Percentiles rank a stretch among this genome's conserved stretches.
phyloP scores from a whole-genome alignment of 2,329 filamentous ascomycete genomes.

The Hypoxylon sp. region DNA sequence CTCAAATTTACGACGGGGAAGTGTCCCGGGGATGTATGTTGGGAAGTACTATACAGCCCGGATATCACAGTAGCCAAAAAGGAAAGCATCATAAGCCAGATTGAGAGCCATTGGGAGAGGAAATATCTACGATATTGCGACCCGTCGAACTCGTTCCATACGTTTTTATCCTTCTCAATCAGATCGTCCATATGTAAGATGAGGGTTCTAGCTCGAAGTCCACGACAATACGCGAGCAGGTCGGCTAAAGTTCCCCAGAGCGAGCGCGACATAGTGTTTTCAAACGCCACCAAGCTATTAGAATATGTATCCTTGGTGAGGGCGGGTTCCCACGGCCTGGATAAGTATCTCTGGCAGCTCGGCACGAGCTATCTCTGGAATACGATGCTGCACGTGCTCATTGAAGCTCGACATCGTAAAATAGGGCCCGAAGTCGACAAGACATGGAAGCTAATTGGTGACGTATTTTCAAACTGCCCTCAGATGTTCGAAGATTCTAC shows the following conservation, averaged over 20 bases:
- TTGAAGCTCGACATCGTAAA: slow-evolving; percentile 50
- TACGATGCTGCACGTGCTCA: slow-evolving; percentile 53
- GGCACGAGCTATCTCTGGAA: slow-evolving; percentile 53
- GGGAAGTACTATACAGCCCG: slow-evolving; percentile 36
- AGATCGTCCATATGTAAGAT: slow-evolving; percentile 47
- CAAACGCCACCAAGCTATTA: slow-evolving; percentile 42
- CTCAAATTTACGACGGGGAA: slow-evolving; percentile 58
- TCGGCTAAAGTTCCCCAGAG: slow-evolving; percentile 39
- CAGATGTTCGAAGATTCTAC: slow-evolving; percentile 43
- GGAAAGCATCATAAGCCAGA: slow-evolving; percentile 53
- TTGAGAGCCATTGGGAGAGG: slow-evolving; percentile 56
- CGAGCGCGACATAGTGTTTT: slow-evolving; percentile 46
- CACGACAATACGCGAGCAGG: slow-evolving; percentile 36
- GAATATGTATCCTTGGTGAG: slow-evolving; percentile 47
- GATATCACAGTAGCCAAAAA: slow-evolving; percentile 34
- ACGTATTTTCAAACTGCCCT: slow-evolving; percentile 46
- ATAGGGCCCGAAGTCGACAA: slow-evolving; percentile 51
- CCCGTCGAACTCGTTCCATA: slow-evolving; percentile 48
- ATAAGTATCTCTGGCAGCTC: slow-evolving; percentile 52
- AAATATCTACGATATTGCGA: slow-evolving; percentile 58
- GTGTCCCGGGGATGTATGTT: slow-evolving; percentile 28
- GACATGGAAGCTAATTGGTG: slow-evolving; percentile 50
- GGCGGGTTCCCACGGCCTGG: slow-evolving; percentile 41
- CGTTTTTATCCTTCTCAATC: slow-evolving; percentile 34
- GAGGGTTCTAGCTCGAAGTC: slow-evolving; percentile 44